phyloP scores from a whole-genome alignment of 805 yeast genomes.

The Jamesozyma jinghongensis region DNA sequence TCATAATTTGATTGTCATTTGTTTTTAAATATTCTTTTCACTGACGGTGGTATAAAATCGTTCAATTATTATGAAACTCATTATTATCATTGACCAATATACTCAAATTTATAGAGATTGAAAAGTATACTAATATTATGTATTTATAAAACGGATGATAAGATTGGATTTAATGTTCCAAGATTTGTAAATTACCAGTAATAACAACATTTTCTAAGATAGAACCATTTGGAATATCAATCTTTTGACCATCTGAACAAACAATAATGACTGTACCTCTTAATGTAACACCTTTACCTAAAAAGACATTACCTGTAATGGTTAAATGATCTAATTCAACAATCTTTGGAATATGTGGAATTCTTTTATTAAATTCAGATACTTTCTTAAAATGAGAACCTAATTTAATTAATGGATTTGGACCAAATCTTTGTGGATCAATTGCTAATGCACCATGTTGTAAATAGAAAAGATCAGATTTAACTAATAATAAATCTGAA shows the following conservation, averaged over 20 bases:
- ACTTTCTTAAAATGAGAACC: constrained; percentile 97
- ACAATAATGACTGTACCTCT: constrained; percentile 97
- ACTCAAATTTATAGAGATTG: background rate
- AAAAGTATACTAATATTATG: background rate
- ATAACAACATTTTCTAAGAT: constrained; percentile 92
- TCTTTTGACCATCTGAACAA: constrained; percentile 92
- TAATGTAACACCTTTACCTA: constrained; percentile 83
- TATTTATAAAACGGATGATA: no score
- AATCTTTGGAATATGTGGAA: constrained; percentile 80
- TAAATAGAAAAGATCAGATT: constrained; percentile 84
- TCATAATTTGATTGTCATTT: no score
- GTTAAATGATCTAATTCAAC: constrained; percentile 95
- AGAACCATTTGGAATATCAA: constrained; percentile 95
- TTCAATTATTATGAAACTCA: no score
- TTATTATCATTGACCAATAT: background rate
- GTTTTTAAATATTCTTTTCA: no score
- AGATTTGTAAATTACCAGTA: constrained; percentile 90
- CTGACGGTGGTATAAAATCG: no score
- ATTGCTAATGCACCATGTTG: constrained; percentile 85
- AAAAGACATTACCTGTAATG: constrained; percentile 88
- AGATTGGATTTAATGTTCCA: constrained; percentile 19
- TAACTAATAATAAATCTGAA: constrained; percentile 87
- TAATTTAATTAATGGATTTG: constrained; percentile 88
- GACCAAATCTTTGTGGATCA: constrained; percentile 78
- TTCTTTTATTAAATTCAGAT: constrained; percentile 77